Evolutionary conservation across 192 early-diverging fungal species (phyloP).

Genomic region (Dissophora ornata): DNA sequence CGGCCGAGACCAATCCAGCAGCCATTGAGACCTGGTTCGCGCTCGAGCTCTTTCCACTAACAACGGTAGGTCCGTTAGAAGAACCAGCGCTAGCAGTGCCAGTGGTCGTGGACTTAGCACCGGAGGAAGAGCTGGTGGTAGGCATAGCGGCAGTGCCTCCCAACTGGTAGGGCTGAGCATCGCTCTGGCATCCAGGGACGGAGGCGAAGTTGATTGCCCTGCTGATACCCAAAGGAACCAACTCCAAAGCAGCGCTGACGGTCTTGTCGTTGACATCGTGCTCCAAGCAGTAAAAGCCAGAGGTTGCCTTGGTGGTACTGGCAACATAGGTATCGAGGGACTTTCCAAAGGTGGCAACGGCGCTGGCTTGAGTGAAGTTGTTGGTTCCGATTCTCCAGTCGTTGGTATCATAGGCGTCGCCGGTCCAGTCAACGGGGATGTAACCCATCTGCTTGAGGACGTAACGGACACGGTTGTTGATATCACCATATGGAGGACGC

Average conservation of each 20-base stretch:
- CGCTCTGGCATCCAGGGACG: constrained; percentile 46
- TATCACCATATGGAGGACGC: constrained; percentile 75
- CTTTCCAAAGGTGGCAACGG: constrained; percentile 25
- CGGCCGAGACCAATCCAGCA: constrained; percentile 13
- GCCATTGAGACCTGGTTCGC: not conserved
- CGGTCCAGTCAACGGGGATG: constrained; percentile 55
- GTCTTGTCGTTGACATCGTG: constrained; percentile 58
- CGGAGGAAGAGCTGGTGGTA: not conserved
- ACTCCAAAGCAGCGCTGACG: constrained; percentile 58
- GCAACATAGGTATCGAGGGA: constrained; percentile 39
- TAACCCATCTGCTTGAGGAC: constrained; percentile 72
- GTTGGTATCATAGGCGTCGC: constrained; percentile 54
- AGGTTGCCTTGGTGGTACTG: constrained; percentile 26
- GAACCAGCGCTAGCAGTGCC: not conserved
- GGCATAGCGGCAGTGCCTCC: constrained; percentile 37
- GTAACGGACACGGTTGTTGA: constrained; percentile 80
- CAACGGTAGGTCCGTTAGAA: constrained; percentile 3
- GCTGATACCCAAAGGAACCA: constrained; percentile 44
- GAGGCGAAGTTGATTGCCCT: constrained; percentile 45
- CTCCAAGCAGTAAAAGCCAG: constrained; percentile 61
- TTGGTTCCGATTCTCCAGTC: constrained; percentile 54
- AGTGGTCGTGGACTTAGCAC: not conserved
- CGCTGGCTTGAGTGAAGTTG: constrained; percentile 41
- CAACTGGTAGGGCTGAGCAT: constrained; percentile 56
- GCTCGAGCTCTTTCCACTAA: constrained; percentile 3